These are phyloP conservation scores for Malus fusca DNA, from an alignment of 306 rosid species.

Conservation along the genomic window DNA sequence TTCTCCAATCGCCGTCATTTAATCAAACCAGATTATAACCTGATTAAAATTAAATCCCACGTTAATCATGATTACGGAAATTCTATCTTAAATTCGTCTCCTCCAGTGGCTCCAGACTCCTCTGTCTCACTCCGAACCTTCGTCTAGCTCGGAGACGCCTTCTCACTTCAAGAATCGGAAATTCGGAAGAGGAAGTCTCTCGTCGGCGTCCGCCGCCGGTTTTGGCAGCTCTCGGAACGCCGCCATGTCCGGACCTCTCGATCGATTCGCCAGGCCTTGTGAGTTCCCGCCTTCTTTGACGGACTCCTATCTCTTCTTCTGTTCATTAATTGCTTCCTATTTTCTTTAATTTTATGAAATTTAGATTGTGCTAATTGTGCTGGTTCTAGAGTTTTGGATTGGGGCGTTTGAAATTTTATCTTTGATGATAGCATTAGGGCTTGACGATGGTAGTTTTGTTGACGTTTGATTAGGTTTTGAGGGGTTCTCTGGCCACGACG, in stretches of 20 bases:
- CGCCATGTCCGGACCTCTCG: slow-evolving; percentile 76
- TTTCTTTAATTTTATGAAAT: background rate
- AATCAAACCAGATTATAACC: background rate
- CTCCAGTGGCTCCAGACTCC: background rate
- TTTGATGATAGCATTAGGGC: background rate
- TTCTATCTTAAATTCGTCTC: background rate
- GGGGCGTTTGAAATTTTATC: background rate
- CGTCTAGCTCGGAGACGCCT: background rate
- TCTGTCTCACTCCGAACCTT: background rate
- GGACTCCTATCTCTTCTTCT: background rate
- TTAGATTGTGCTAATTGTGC: background rate
- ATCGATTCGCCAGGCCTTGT: slow-evolving; percentile 87
- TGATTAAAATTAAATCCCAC: background rate
- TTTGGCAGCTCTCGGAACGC: background rate
- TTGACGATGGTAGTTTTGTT: background rate
- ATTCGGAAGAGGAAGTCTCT: slow-evolving; percentile 13
- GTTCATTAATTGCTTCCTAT: background rate
- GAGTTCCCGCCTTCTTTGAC: slow-evolving; percentile 21
- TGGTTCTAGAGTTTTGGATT: slow-evolving; percentile 2
- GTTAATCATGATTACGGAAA: background rate
- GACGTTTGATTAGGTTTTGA: slow-evolving; percentile 52
- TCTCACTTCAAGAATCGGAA: background rate
- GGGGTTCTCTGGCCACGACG: slow-evolving; percentile 60
- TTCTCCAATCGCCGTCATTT: background rate
- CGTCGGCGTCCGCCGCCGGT: background rate